These are phyloP conservation scores for Aspergillus haitiensis DNA, from an alignment of 495 filamentous ascomycete species.

Conservation along the genomic window DNA sequence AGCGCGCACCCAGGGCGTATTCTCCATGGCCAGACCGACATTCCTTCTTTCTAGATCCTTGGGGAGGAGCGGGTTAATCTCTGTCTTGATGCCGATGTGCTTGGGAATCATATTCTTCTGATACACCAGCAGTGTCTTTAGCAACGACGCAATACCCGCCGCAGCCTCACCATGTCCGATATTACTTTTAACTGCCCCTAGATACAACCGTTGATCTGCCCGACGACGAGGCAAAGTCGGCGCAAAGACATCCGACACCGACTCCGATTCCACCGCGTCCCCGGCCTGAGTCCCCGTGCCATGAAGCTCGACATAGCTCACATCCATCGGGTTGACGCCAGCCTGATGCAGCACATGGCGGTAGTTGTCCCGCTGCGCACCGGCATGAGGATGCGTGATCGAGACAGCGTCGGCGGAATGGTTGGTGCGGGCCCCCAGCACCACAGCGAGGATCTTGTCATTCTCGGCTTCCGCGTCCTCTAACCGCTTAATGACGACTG, in stretches of 20 bases:
- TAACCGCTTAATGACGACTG: slow-evolving; percentile 46
- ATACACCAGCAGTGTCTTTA: slow-evolving; percentile 36
- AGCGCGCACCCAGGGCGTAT: neutral
- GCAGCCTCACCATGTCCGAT: slow-evolving; percentile 41
- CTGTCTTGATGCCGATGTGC: slow-evolving; percentile 43
- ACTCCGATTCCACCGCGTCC: slow-evolving; percentile 24
- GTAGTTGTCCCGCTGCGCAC: slow-evolving; percentile 47
- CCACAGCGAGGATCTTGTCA: slow-evolving; percentile 44
- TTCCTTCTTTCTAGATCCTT: neutral
- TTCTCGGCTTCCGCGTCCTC: slow-evolving; percentile 48
- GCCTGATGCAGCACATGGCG: slow-evolving; percentile 44
- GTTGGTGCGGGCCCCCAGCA: slow-evolving; percentile 39
- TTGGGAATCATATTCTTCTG: slow-evolving; percentile 32
- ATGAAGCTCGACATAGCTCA: slow-evolving; percentile 54
- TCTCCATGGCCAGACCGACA: neutral
- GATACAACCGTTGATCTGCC: slow-evolving; percentile 17
- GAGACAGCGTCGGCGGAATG: slow-evolving; percentile 47
- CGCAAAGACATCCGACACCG: slow-evolving; percentile 29
- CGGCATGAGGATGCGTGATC: slow-evolving; percentile 52
- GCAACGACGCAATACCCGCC: slow-evolving; percentile 31
- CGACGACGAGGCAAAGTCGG: slow-evolving; percentile 13
- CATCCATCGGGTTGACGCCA: slow-evolving; percentile 48
- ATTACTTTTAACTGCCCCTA: slow-evolving; percentile 40
- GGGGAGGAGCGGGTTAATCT: neutral
- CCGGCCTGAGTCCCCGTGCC: slow-evolving; percentile 49